Evolutionary conservation across 108 stramenopile species (phyloP), one percentile per base, ranked within the genome.

Genomic region (Mediolabrus comicus): DNA sequence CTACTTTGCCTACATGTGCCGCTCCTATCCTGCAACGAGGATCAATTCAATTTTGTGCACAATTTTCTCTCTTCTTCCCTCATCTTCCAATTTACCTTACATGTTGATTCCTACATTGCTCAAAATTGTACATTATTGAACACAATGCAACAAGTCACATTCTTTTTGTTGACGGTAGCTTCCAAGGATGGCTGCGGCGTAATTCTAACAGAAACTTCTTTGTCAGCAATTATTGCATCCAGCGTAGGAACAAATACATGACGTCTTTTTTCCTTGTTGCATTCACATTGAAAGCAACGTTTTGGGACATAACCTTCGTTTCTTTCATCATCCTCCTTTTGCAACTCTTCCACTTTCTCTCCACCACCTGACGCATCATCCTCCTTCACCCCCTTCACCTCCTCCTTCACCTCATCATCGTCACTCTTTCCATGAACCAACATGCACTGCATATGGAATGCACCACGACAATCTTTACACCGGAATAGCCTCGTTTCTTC

Each of bases 381-480:
- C 27, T 5, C 9, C 22, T 12, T 57, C 56, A 28, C 26, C 28
- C 25, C 27, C 62, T 30, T 24, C 38, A 0, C 46, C 13, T 16
- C 22, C 35, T 62, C 12, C 43, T 1, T 52, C 69, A 32, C 8
- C 39, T 32, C 26, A 17, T 25, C 28, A 30, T n/a, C 24, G 2
- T 30, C 29, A 24, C 33, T 28, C 51, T 52, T 52, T 49, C 62
- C 64, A 65, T 60, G 56, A 36, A 65, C 4, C 41, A 62, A 7
- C 76, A 77, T 77, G 41, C 76, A 77, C 0, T 34, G 17, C 11
- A 63, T 43, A 59, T 77, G 76, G 65, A 77, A 77, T 26, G 76
- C 64, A 22, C 55, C 58, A 19, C 63, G 52, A 29, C 76, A 77
- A 39, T 54, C 69, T 38, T 77, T 77, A 38, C 76, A 77, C 32